phyloP scores from a whole-genome alignment of 1,284 basidiomycete species.

The Xerocomus minutiporus region DNA sequence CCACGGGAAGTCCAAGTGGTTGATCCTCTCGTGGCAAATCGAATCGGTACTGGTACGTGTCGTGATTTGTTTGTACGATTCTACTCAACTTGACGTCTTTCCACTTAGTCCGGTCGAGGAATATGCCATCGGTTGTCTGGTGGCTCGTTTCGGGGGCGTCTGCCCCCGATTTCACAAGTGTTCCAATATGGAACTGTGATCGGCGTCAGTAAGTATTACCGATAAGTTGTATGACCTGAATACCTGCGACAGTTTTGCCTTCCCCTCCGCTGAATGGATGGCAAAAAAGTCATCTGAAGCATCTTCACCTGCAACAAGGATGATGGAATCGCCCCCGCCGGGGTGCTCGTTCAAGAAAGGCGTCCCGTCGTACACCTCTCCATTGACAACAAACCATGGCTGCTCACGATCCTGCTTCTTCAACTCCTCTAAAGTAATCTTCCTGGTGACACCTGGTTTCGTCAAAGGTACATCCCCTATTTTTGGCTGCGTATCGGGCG shows the following conservation, averaged over 20 bases:
- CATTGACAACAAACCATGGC: slow-evolving; percentile 61
- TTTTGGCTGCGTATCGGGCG: neutral
- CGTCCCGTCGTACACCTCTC: slow-evolving; percentile 55
- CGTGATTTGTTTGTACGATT: slow-evolving; percentile 42
- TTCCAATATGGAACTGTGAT: slow-evolving; percentile 42
- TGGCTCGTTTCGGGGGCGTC: neutral
- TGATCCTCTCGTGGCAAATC: slow-evolving; percentile 43
- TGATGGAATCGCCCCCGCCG: slow-evolving; percentile 59
- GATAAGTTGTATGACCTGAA: slow-evolving; percentile 5
- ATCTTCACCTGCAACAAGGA: slow-evolving; percentile 58
- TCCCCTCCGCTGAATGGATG: slow-evolving; percentile 51
- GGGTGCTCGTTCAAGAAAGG: slow-evolving; percentile 58
- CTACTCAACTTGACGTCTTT: slow-evolving; percentile 43
- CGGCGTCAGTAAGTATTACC: slow-evolving; percentile 11
- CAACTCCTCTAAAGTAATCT: slow-evolving; percentile 49
- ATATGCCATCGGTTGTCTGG: slow-evolving; percentile 28
- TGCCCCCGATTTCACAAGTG: slow-evolving; percentile 22
- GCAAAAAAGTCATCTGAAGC: slow-evolving; percentile 62
- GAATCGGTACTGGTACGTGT: slow-evolving; percentile 55
- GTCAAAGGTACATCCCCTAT: slow-evolving; percentile 34
- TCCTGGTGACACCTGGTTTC: slow-evolving; percentile 38
- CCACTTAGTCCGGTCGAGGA: slow-evolving; percentile 53
- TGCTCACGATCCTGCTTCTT: slow-evolving; percentile 39
- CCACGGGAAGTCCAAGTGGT: slow-evolving; percentile 55
- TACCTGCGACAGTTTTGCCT: slow-evolving; percentile 45